phyloP scores from a whole-genome alignment of 352 stramenopile species.

The Phytophthora macrochlamydospora region DNA sequence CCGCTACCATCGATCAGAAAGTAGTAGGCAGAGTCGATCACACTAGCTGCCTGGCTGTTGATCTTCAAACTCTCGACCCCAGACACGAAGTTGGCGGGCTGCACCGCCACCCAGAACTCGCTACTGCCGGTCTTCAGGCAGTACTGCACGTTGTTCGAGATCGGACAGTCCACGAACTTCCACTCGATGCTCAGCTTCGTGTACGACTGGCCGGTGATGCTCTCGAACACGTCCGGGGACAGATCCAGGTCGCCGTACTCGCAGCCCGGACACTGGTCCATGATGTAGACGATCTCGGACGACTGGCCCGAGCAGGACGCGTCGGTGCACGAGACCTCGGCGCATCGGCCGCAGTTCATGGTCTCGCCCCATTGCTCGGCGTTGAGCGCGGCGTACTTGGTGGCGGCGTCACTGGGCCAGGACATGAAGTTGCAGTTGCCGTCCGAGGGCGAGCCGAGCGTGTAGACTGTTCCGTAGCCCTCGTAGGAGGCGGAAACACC shows the following conservation, averaged over 20 bases:
- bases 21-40: conserved; percentile 65
- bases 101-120: conserved; percentile 51
- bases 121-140: conserved; percentile 62
- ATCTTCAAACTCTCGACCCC: conserved; percentile 49
- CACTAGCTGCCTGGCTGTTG: conserved; percentile 47
- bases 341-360: conserved; percentile 41
- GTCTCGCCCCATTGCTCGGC: conserved; percentile 28
- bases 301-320: conserved; percentile 29
- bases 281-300: conserved; percentile 51
- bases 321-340: conserved; percentile 44
- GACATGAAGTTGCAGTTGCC: conserved; percentile 41
- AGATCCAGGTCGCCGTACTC: conserved; percentile 50
- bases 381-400: conserved; percentile 38
- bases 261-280: conserved; percentile 64
- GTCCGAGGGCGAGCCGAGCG: conserved; percentile 14
- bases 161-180: conserved; percentile 59
- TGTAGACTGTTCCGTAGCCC: conserved; percentile 29
- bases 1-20: conserved; percentile 51
- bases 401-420: conserved; percentile 13
- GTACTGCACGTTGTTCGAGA: conserved; percentile 49
- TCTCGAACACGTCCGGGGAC: conserved; percentile 47
- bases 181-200: conserved; percentile 46
- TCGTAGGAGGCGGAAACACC: conserved; percentile 1
- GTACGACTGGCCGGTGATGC: conserved; percentile 45
- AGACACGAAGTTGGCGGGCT: conserved; percentile 51